Evolutionary conservation across 257 asterid genomes (phyloP).

Genomic region (Paraleonurus japonicus): DNA sequence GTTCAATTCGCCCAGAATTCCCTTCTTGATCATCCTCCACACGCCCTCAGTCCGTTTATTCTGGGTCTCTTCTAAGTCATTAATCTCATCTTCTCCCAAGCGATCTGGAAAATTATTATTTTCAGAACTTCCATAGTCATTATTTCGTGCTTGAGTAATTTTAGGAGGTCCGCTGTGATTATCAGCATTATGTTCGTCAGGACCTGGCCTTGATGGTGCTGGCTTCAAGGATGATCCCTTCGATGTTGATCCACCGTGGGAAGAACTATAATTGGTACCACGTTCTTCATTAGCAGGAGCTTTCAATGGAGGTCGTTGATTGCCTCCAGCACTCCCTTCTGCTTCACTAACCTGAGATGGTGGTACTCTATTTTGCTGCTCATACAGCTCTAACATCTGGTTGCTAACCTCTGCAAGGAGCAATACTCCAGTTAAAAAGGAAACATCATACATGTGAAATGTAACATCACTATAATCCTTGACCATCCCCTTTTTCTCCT

Average conservation of each 20-base stretch:
- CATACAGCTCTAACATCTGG: constrained; percentile 87
- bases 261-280: constrained; percentile 27
- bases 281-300: constrained; percentile 51
- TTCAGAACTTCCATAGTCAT: constrained; percentile 36
- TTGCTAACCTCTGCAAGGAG: constrained; percentile 92
- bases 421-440: constrained; percentile 11
- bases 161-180: constrained; percentile 32
- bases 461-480: constrained; percentile 24
- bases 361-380: constrained; percentile 71
- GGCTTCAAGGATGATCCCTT: constrained; percentile 48
- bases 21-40: constrained; percentile 29
- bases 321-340: constrained; percentile 71
- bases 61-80: constrained; percentile 34
- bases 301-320: constrained; percentile 53
- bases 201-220: constrained; percentile 37
- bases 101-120: constrained; percentile 14
- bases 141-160: constrained; percentile 28
- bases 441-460: background rate
- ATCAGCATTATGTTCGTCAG: constrained; percentile 33
- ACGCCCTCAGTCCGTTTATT: constrained; percentile 34
- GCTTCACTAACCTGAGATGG: constrained; percentile 74
- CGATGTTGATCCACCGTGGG: constrained; percentile 48
- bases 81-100: constrained; percentile 39
- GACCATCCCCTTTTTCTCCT: constrained; percentile 27
- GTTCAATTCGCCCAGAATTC: constrained; percentile 39